Base-by-base conservation (phyloP, 2,329 filamentous ascomycete species). In the Domatiomyces catenatus region DNA sequence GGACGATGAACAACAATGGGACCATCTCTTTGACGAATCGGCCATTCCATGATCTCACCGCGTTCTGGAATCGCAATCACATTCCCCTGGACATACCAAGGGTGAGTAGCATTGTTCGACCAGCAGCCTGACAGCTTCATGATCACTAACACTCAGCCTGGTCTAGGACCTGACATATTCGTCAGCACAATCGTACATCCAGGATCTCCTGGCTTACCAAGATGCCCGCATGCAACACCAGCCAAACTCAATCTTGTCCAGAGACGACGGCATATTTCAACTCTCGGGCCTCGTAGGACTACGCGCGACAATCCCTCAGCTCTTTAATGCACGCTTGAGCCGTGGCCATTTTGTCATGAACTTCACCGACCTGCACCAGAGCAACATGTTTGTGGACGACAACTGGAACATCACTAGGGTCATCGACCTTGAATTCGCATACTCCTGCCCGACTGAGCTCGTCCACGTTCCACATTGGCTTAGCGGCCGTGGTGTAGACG, bases 291-390 rank as follows among this genome's bases (percentile, higher is more conserved):
- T 54, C 56, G 58, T 50, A 57, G 65, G 50, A 53, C 60, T 52
- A 60, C 60, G 45, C 61, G 62, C 57, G 5, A 56, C 57, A 26
- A 48, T 50, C 45, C 59, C 47, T 52, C 64, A 55, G 45, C 65
- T 53, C 60, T 60, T 53, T 19, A 55, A 53, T 5, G 50, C 53
- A 15, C 61, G 66, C 51, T 55, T 63, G 20, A 58, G 62, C 10
- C 50, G 61, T 20, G 66, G 66, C 1, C 65, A 64, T 0, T 71
- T 68, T 52, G 51, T 64, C 26, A 58, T 64, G 28, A 58, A 49
- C 1, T 60, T 71, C 7, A 69, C 66, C 7, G 68, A 71, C 52
- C 56, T 71, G 12, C 64, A 71, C 50, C 58, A 59, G 44, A 66
- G 64, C 50, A 64, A 65, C 28, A 60, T 64, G 5, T 54, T 61